These are phyloP conservation scores for Ceratobasidium sp. DNA, from an alignment of 1,284 basidiomycete genomes.

Conservation along the genomic window DNA sequence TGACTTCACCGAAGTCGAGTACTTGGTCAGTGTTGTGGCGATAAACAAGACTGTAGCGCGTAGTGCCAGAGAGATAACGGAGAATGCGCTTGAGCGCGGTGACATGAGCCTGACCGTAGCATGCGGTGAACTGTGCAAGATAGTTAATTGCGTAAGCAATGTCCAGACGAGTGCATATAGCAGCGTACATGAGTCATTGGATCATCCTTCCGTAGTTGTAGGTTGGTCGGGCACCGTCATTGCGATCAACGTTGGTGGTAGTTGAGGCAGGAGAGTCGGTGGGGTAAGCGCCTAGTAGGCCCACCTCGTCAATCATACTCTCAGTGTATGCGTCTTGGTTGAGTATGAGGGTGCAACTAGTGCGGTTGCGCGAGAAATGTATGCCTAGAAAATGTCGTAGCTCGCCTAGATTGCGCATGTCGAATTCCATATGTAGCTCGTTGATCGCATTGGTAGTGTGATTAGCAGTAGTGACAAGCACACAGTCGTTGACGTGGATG, in stretches of 20 bases:
- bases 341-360: neutral
- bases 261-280: neutral
- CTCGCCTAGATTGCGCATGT: conserved; percentile 38
- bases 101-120: conserved; percentile 57
- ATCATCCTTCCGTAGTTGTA: neutral
- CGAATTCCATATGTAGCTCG: conserved; percentile 1
- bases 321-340: conserved; percentile 23
- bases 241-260: neutral
- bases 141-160: conserved; percentile 60
- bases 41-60: neutral
- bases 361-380: neutral
- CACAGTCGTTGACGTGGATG: conserved; percentile 35
- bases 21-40: too few relatives aligned
- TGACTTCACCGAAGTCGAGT: neutral
- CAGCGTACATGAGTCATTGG: neutral
- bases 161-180: neutral
- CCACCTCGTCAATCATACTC: conserved; percentile 9
- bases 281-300: conserved; percentile 11
- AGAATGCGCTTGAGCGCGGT: conserved; percentile 57
- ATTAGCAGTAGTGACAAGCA: neutral
- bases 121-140: conserved; percentile 58
- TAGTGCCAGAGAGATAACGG: conserved; percentile 57
- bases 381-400: conserved; percentile 36
- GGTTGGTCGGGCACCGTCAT: neutral
- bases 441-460: conserved; percentile 6